Conservation (phyloP, 306 rosid species). For the Trifolium dubium region DNA sequence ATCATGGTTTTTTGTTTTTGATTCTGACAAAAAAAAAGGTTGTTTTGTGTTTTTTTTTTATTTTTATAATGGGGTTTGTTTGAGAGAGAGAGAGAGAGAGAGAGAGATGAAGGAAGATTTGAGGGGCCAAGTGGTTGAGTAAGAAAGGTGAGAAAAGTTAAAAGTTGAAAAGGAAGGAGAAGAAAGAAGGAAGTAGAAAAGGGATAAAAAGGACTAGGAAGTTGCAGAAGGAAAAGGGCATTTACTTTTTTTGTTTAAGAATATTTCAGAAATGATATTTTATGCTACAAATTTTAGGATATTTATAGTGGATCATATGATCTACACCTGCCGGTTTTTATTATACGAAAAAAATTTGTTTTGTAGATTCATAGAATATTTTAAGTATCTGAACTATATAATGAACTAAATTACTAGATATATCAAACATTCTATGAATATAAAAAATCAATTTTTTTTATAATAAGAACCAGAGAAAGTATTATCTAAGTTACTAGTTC, state of each 20-base stretch:
- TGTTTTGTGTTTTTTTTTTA: not conserved
- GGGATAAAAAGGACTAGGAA: not conserved
- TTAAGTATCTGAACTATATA: too few species aligned
- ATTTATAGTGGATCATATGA: too few species aligned
- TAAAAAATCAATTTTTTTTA: too few species aligned
- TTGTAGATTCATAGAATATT: too few species aligned
- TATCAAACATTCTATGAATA: too few species aligned
- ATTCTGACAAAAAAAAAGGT: not conserved
- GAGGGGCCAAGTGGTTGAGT: constrained; percentile 2
- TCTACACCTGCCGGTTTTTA: too few species aligned
- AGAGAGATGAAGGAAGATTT: not conserved
- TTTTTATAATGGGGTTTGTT: not conserved
- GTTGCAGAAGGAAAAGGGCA: constrained; percentile 54
- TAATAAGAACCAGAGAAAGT: too few species aligned
- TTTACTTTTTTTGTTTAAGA: not conserved
- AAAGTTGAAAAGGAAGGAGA: constrained; percentile 29
- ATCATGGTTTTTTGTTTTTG: constrained; percentile 47
- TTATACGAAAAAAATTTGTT: too few species aligned
- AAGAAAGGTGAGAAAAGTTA: not conserved
- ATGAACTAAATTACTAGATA: too few species aligned
- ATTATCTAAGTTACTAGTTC: too few species aligned
- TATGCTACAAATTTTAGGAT: too few species aligned
- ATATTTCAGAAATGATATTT: not conserved
- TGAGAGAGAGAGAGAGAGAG: not conserved
- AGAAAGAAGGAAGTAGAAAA: not conserved